phyloP scores from a whole-genome alignment of 23 red algal genomes.

The Cyanidioschyzon merolae region DNA sequence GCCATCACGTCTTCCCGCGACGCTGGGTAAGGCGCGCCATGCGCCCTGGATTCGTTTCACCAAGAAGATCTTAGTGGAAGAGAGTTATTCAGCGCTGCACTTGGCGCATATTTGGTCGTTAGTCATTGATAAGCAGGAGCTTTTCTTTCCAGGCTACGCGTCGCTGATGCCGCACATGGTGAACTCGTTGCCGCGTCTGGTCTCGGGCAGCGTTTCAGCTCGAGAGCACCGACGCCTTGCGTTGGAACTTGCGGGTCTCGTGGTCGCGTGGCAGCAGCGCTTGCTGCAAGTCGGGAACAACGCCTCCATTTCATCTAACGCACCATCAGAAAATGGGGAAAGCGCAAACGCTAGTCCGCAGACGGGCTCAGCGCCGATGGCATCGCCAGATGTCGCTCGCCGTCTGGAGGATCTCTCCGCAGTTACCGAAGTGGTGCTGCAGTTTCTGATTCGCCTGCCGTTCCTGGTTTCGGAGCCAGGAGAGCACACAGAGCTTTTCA shows the following conservation, averaged over 20 bases:
- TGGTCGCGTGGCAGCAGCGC: constrained; percentile 60
- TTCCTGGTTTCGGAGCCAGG: neutral
- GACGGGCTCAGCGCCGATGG: neutral
- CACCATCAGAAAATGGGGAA: neutral
- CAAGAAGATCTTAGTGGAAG: constrained; percentile 80
- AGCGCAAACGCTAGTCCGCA: neutral
- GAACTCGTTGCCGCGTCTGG: constrained; percentile 38
- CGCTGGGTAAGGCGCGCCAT: constrained; percentile 48
- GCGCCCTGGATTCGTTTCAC: constrained; percentile 84
- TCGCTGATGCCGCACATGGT: constrained; percentile 83
- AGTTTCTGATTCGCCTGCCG: constrained; percentile 10
- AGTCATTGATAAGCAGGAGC: constrained; percentile 45
- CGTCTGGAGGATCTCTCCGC: neutral
- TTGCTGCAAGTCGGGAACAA: neutral
- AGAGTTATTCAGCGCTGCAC: constrained; percentile 60
- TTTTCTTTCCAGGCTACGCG: constrained; percentile 58
- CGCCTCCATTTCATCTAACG: neutral
- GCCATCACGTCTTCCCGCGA: constrained; percentile 41
- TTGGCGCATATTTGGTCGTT: constrained; percentile 83
- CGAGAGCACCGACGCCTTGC: constrained; percentile 64
- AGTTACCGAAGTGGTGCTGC: neutral
- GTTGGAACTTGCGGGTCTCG: constrained; percentile 64
- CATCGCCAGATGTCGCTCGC: neutral
- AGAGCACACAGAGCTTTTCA: neutral
- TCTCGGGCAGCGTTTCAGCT: constrained; percentile 28